A percentile compares a stretch with the other conserved stretches of the same genome.
Conservation (phyloP, 169 alveolate species). For the Eimeria mitis region DNA sequence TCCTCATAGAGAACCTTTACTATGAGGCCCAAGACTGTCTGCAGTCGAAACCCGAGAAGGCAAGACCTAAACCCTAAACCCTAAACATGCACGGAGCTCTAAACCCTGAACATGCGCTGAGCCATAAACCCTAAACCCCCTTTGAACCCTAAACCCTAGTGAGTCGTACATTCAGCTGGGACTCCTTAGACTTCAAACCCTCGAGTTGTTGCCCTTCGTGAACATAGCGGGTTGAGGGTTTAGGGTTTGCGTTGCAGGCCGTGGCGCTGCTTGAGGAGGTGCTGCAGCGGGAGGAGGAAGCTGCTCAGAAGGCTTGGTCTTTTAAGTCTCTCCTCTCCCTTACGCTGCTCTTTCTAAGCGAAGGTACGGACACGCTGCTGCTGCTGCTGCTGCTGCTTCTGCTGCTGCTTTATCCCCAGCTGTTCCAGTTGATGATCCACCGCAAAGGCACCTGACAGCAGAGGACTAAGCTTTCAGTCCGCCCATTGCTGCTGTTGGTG, state of each 20-base stretch:
- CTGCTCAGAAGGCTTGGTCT: slow-evolving; percentile 41
- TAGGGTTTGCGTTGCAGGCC: slow-evolving; percentile 42
- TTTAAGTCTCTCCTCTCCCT: slow-evolving; percentile 46
- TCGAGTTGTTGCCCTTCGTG: not conserved
- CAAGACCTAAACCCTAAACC: slow-evolving; percentile 25
- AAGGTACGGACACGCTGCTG: not conserved
- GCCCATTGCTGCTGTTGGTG: not conserved
- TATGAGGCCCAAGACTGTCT: slow-evolving; percentile 69
- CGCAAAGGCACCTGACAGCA: not conserved
- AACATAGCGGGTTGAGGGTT: not conserved
- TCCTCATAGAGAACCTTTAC: slow-evolving; percentile 45
- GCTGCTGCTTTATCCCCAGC: not conserved
- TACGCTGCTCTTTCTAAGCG: slow-evolving; percentile 25
- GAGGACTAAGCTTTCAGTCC: not conserved
- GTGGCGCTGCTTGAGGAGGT: slow-evolving; percentile 49
- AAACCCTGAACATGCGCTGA: too few species aligned
- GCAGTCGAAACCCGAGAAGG: slow-evolving; percentile 48
- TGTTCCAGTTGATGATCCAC: not conserved
- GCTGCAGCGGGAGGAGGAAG: slow-evolving; percentile 67
- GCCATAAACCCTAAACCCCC: too few species aligned
- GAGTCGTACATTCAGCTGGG: not conserved
- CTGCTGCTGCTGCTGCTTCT: slow-evolving; percentile 25
- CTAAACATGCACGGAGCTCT: too few species aligned
- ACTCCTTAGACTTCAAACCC: not conserved
- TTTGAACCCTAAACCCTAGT: not conserved